phyloP scores from a whole-genome alignment of 192 early-diverging fungal species.

The Mycoemilia scoparia region DNA sequence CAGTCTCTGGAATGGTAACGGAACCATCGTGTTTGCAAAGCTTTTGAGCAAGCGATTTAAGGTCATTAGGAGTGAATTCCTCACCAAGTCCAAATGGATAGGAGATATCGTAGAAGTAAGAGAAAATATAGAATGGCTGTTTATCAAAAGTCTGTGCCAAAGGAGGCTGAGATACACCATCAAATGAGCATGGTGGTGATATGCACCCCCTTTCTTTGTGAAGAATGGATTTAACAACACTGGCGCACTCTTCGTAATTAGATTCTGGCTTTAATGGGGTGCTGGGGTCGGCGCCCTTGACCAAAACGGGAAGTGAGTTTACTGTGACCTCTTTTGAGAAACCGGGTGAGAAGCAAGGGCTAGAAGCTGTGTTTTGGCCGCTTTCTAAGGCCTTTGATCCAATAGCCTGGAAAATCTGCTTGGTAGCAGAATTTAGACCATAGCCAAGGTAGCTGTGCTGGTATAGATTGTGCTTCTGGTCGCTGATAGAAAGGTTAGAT shows the following conservation, averaged over 20 bases:
- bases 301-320: conserved; percentile 9
- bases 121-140: conserved; percentile 82
- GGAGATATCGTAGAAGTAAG: conserved; percentile 86
- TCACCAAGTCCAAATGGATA: conserved; percentile 47
- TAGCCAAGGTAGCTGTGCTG: conserved; percentile 92
- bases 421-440: conserved; percentile 74
- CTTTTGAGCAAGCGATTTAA: conserved; percentile 43
- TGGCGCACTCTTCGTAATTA: conserved; percentile 10
- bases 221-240: conserved; percentile 44
- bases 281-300: conserved; percentile 39
- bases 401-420: conserved; percentile 40
- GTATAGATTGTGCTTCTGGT: conserved; percentile 60
- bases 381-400: conserved; percentile 12
- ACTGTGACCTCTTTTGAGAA: conserved; percentile 30
- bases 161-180: conserved; percentile 81
- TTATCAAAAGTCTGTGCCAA: conserved; percentile 43
- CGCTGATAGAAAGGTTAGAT: conserved; percentile 49
- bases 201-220: conserved; percentile 48
- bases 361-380: conserved; percentile 21
- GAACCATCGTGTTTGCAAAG: conserved; percentile 41
- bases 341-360: conserved; percentile 54
- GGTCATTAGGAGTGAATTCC: conserved; percentile 50
- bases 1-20: conserved; percentile 30
- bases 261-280: conserved; percentile 25
- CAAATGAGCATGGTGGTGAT: conserved; percentile 62